A percentile compares a stretch with the other conserved stretches of the same genome.
These are phyloP conservation scores for Plasmodium sp. DNA, from an alignment of 169 alveolate species.

Conservation along the genomic window DNA sequence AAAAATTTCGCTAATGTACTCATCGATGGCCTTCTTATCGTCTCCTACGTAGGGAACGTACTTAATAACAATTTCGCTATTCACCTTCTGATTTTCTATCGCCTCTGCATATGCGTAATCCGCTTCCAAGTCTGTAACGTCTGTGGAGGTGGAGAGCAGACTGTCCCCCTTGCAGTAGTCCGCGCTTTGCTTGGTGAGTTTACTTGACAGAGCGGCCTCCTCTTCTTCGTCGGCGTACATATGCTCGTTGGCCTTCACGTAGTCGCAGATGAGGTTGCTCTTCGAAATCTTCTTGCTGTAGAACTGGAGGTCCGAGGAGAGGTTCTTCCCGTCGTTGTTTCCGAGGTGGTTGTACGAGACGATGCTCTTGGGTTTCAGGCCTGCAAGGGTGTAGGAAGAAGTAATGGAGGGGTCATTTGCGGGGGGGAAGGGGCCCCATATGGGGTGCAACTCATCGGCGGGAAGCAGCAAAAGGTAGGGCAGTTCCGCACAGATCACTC, in stretches of 20 bases:
- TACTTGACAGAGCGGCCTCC: background rate
- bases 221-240: slow-evolving; percentile 81
- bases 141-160: background rate
- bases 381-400: slow-evolving; percentile 76
- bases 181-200: slow-evolving; percentile 71
- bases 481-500: no score
- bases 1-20: slow-evolving; percentile 90
- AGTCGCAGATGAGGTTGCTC: slow-evolving; percentile 91
- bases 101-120: slow-evolving; percentile 15
- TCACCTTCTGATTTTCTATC: slow-evolving; percentile 62
- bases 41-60: slow-evolving; percentile 94
- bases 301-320: slow-evolving; percentile 88
- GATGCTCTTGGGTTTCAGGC: slow-evolving; percentile 90
- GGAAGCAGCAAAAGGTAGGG: no score
- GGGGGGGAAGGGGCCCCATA: no score
- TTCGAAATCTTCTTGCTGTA: slow-evolving; percentile 91
- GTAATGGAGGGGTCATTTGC: no score
- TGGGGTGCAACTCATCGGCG: no score
- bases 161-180: slow-evolving; percentile 85
- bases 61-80: slow-evolving; percentile 88
- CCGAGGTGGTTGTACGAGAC: slow-evolving; percentile 94
- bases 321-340: slow-evolving; percentile 93
- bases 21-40: slow-evolving; percentile 93
- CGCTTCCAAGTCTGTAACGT: slow-evolving; percentile 7
- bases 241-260: slow-evolving; percentile 86